These are phyloP conservation scores for Solanum stenotomum DNA, from an alignment of 257 asterid genomes.

Conservation along the genomic window DNA sequence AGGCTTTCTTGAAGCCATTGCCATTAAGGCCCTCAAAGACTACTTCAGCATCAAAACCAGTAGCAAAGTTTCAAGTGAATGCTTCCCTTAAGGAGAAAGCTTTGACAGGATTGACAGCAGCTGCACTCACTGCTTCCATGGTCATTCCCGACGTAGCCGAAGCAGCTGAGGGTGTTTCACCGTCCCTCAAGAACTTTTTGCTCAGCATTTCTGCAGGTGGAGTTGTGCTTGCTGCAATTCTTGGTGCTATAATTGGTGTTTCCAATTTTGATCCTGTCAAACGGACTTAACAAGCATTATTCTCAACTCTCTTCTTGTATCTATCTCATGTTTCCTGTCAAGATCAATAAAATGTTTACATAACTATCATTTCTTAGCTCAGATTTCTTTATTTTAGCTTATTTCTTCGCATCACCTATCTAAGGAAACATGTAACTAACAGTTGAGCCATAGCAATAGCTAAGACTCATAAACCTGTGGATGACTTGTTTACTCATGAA, in stretches of 20 bases:
- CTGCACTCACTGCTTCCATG: slow-evolving; percentile 72
- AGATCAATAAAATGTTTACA: slow-evolving; percentile 4
- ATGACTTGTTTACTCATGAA: not conserved
- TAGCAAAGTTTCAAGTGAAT: slow-evolving; percentile 37
- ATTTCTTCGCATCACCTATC: not conserved
- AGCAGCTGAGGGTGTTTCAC: slow-evolving; percentile 59
- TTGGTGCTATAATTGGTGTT: slow-evolving; percentile 62
- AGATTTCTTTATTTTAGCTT: not conserved
- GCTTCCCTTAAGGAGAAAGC: slow-evolving; percentile 79
- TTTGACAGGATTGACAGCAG: slow-evolving; percentile 63
- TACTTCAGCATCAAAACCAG: slow-evolving; percentile 18
- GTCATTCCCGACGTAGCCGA: slow-evolving; percentile 61
- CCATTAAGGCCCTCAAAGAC: slow-evolving; percentile 33
- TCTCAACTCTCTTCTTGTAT: slow-evolving; percentile 13
- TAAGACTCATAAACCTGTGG: not conserved
- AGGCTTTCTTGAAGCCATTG: slow-evolving; percentile 51
- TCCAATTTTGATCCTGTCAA: slow-evolving; percentile 89
- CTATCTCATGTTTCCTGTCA: slow-evolving; percentile 15
- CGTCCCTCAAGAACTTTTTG: slow-evolving; percentile 83
- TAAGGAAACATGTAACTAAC: not conserved
- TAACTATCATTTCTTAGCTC: not conserved
- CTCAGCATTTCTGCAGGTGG: slow-evolving; percentile 83
- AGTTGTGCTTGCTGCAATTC: slow-evolving; percentile 45
- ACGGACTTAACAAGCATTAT: slow-evolving; percentile 36
- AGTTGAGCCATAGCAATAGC: not conserved